A percentile compares a stretch with the other conserved stretches of the same genome.
phyloP scores from a whole-genome alignment of 148 eudicot genomes.

The Silene latifolia region DNA sequence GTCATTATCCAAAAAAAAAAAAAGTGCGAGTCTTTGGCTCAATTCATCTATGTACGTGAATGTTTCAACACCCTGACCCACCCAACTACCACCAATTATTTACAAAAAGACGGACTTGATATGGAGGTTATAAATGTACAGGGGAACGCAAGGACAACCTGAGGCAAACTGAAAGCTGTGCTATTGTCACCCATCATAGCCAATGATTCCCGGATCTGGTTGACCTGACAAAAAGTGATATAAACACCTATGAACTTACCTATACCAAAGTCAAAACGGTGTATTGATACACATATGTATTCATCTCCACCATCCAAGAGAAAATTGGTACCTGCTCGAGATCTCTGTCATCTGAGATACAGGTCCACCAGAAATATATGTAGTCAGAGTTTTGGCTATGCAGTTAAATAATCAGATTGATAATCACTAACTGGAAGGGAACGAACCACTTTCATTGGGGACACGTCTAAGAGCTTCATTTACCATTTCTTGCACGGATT shows the following conservation, averaged over 20 bases:
- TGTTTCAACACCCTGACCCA: neutral
- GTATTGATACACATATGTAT: neutral
- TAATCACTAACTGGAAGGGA: conserved; percentile 12
- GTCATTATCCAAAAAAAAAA: no score
- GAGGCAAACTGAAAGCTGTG: conserved; percentile 97
- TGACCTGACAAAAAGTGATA: conserved; percentile 48
- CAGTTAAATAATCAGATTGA: conserved; percentile 7
- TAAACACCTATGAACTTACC: conserved; percentile 5
- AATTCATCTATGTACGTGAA: neutral
- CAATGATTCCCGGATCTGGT: conserved; percentile 91
- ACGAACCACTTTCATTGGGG: conserved; percentile 73
- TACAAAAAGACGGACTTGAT: neutral
- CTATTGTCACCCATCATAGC: conserved; percentile 94
- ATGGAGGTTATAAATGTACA: neutral
- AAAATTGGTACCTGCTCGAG: conserved; percentile 66
- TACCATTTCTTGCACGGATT: conserved; percentile 94
- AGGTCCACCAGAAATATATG: conserved; percentile 25
- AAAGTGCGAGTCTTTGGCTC: neutral
- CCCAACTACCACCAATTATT: no score
- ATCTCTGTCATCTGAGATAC: conserved; percentile 71
- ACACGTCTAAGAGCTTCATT: conserved; percentile 81
- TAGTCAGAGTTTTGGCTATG: conserved; percentile 24
- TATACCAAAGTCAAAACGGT: conserved; percentile 6
- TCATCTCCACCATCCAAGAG: neutral
- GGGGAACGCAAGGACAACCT: conserved; percentile 38